Evolutionary conservation across 306 rosid species (phyloP), one percentile per base, ranked within the genome.

Genomic region (Nissolia schottii): DNA sequence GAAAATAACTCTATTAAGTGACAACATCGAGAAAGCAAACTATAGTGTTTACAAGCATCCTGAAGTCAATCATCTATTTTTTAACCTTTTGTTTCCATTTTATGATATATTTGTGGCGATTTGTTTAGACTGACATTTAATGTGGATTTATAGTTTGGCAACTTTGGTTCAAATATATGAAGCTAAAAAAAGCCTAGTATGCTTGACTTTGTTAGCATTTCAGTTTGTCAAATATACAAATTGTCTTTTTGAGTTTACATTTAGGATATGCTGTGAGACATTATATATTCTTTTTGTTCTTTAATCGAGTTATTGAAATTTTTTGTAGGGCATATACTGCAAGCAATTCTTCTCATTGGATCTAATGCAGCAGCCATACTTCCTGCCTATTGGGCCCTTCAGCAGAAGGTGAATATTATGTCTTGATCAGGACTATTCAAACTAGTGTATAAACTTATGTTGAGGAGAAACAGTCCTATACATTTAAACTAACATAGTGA

Each of bases 351-450:
- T 82, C 97, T 94, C 49, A 87, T 94, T 16, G 92, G 81, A 11
- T 94, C 99, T 48, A 94, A 94, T 77, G 93, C 86, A 41, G 97
- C 96, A 2, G 96, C 96, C 58, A 79, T 79, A 74, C 85, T 94
- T 76, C 99, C 99, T 49, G 97, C 99, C 10, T 86, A 81, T 72
- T 89, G 97, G 96, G 87, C 97, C 51, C 97, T 94, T 74, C 85
- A 85, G 64, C 88, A 85, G 67, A 94, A 84, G 96, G 99, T 89
- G 82, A 60, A 64, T 71, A 45, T 80, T 62, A 9, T 45, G 67
- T 62, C 3, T 34, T 58, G 59, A 16, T 68, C 54, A 45, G 53
- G 14, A 71, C 45, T 70, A 27, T 27, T 54, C 24, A 20, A 1
- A 64, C 58, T 37, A 27, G 9, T 18, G 22, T 15, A n/a, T 56